Evolutionary conservation across 1,284 basidiomycete species (phyloP), one percentile per base, ranked within the genome.

Genomic region (Kwoniella shivajii): DNA sequence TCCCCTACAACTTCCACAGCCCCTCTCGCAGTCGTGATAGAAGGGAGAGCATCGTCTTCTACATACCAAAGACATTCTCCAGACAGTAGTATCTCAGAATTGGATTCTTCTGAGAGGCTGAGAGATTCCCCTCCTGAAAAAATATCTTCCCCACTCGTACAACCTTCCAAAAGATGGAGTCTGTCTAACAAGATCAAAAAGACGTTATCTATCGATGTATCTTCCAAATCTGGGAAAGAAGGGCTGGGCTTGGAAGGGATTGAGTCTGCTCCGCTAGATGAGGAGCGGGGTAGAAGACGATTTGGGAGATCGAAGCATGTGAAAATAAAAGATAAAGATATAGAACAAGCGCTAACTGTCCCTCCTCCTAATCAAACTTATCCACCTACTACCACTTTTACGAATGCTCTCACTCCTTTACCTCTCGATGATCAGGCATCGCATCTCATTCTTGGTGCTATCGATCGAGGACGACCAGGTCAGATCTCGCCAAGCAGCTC

Each of bases 361-460:
- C 46, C 48, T 37, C 42, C 51, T 20, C 57, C 56, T 54, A 38
- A 47, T 14, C 34, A 33, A 48, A 34, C 41, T 3, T 52, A 38
- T 38, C 31, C 47, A 9, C 51, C 46, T 36, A n/a, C 50, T 18
- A 50, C 53, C 24, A 55, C 52, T 6, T 47, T 36, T 47, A 36
- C 52, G 10, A 34, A 37, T 3, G n/a, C 45, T 31, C 14, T n/a
- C 42, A 33, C 43, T 22, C 38, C 45, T 18, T 10, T 38, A 9
- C 7, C 48, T 39, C 44, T 53, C 48, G 43, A 65, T 38, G 57
- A 59, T 27, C 63, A 63, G 60, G 59, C 61, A 16, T 66, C 69
- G 2, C 57, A 72, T 30, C 55, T 76, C 16, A 68, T 76, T 31
- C 52, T 71, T 16, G 65, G 68, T 18, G 72, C 72, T n/a, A 54